Evolutionary conservation across 805 yeast species (phyloP), one percentile per base, ranked within the genome.

Genomic region (Wickerhamomyces strasburgensis): DNA sequence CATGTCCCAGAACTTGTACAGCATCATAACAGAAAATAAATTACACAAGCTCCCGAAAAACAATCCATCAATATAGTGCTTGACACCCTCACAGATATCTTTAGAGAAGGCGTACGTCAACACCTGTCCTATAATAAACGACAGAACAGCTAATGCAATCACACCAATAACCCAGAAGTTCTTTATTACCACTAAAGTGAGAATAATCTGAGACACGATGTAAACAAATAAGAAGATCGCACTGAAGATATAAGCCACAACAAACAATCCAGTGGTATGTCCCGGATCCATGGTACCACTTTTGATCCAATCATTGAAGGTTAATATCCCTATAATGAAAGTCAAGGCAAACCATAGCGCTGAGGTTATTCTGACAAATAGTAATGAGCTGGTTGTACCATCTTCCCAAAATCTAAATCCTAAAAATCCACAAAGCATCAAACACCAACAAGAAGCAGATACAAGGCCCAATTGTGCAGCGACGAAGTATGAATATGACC

Each of bases 351-450:
- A 88, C 53, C 85, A 78, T 1, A 64, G 47, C 2, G 68, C 34
- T n/a, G 86, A 67, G 1, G 75, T 47, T 3, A 69, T 34, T 41
- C 86, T 67, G 29, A 84, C 58, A 4, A 68, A 54, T 57, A 75
- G 61, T 68, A 85, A 70, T 1, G 95, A 78, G 39, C 56, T 65
- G 14, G 58, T 54, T 1, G 96, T 82, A 14, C 97, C 97, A 59
- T 90, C 98, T 58, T 89, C 97, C 94, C 96, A 93, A 25, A 89
- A 62, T 58, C 88, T 93, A 58, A 87, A 87, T 14, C 90, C 89
- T 14, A 88, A 61, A 5, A 93, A 55, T 4, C 97, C 96, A 42
- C 82, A 80, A 36, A 77, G 66, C 54, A 84, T 63, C 36, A 90
- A 58, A 28, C 83, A 61, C 67, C 80, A 68, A 53, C 95, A 84